These are phyloP conservation scores for Penicillium herquei DNA, from an alignment of 495 filamentous ascomycete genomes.

Conservation along the genomic window DNA sequence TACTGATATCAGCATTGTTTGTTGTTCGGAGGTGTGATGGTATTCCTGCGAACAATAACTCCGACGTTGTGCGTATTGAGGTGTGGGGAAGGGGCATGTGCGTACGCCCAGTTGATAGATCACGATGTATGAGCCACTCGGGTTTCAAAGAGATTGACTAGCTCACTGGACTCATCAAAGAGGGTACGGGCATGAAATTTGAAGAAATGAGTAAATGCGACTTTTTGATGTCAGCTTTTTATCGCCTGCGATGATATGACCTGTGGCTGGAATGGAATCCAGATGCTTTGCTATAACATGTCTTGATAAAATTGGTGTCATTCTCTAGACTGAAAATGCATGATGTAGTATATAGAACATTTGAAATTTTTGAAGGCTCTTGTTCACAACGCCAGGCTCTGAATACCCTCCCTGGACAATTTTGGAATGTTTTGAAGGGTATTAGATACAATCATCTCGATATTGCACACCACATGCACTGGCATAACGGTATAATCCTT, in stretches of 20 bases:
- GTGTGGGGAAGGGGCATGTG: conserved; percentile 7
- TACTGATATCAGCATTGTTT: neutral
- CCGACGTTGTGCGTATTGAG: conserved; percentile 9
- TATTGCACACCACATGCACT: too few relatives aligned
- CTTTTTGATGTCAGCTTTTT: neutral
- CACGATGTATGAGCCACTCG: conserved; percentile 3
- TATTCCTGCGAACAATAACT: neutral
- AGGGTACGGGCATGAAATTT: neutral
- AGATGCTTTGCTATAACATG: too few relatives aligned
- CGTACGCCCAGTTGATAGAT: conserved; percentile 13
- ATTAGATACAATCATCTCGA: too few relatives aligned
- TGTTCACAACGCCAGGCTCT: too few relatives aligned
- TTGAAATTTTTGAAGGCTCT: too few relatives aligned
- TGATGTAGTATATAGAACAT: too few relatives aligned
- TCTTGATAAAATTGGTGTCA: neutral
- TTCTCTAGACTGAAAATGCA: neutral
- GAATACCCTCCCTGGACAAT: too few relatives aligned
- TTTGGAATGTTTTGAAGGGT: too few relatives aligned
- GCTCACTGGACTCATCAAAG: neutral
- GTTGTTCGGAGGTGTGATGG: neutral
- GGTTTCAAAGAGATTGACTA: conserved; percentile 5
- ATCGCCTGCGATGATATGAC: neutral
- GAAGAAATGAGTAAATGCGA: neutral
- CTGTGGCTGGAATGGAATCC: neutral
- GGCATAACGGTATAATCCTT: too few relatives aligned